These are phyloP conservation scores for Gynostemma pentaphyllum DNA, from an alignment of 306 rosid genomes.

Conservation along the genomic window DNA sequence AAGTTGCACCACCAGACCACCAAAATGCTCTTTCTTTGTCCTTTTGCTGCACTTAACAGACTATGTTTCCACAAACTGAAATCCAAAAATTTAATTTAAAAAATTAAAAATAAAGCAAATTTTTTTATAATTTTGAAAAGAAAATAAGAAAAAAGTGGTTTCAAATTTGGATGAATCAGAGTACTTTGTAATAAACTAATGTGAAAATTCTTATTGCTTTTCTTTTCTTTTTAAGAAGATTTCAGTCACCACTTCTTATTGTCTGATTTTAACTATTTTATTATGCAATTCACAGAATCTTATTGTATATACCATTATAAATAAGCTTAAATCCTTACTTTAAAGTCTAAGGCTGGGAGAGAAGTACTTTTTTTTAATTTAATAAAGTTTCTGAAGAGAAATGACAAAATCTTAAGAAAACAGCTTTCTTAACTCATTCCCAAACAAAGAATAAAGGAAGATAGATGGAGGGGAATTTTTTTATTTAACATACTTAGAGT, in stretches of 20 bases:
- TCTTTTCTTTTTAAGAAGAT: conserved; percentile 1
- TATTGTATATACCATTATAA: conserved; percentile 1
- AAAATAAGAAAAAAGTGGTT: neutral
- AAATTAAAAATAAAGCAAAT: neutral
- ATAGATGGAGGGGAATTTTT: no score
- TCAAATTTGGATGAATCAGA: neutral
- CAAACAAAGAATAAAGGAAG: no score
- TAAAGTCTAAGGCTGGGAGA: neutral
- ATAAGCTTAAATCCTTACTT: conserved; percentile 3
- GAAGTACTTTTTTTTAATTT: neutral
- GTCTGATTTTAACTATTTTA: neutral
- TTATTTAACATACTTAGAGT: no score
- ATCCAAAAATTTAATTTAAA: neutral
- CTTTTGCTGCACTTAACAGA: neutral
- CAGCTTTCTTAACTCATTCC: neutral
- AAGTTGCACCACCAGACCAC: conserved; percentile 4
- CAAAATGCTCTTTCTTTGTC: conserved; percentile 3
- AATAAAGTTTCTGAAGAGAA: no score
- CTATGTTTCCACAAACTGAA: conserved; percentile 7
- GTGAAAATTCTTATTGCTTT: neutral
- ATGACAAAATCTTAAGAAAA: neutral
- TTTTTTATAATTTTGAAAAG: neutral
- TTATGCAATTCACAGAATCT: neutral
- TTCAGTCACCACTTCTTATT: conserved; percentile 10
- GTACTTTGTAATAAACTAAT: neutral